Base-by-base conservation (phyloP, 441 rosid genomes). In the Hura crepitans region DNA sequence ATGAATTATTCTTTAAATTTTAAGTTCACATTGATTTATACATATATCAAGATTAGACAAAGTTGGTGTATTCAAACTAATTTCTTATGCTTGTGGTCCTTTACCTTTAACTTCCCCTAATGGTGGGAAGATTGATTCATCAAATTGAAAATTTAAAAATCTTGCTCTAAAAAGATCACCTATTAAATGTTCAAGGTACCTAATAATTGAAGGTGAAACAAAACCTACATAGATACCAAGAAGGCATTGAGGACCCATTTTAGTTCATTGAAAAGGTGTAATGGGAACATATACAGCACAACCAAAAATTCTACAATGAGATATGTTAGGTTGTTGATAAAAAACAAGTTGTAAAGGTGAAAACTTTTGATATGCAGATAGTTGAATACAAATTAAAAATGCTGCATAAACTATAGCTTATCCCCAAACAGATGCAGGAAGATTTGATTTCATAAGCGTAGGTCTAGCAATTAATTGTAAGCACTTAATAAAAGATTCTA, bases 121-220 rank as follows among this genome's bases (percentile, higher is more conserved):
- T 68, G 54, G 0, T 9, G 37, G 72, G 39, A 58, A 74, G 0
- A 67, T 50, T n/a, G 18, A 49, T n/a, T 68, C 69, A 60, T 74
- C 22, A 0, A 67, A 74, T 67, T 33, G 37, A 33, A 2, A 33
- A 33, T 33, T 33, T 33, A 33, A 33, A 33, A 33, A 33, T 33
- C 37, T 33, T 33, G 37, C 37, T 33, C 6, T 33, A 33, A 33
- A 33, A 6, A 33, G 37, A 33, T 33, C 37, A 33, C 2, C 37
- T 2, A 6, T 33, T 33, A 2, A 33, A 33, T 2, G 37, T 33
- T 33, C 37, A 2, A 33, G 37, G 6, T 33, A 33, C 6, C 37
- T 33, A 33, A 33, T 33, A 6, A 33, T 33, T 2, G 6, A 33
- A 2, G 37, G 37, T 2, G 37, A 33, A 33, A 2, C 37, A 33